Evolutionary conservation across 805 yeast species (phyloP).

Genomic region (Blastobotrys terrestris): DNA sequence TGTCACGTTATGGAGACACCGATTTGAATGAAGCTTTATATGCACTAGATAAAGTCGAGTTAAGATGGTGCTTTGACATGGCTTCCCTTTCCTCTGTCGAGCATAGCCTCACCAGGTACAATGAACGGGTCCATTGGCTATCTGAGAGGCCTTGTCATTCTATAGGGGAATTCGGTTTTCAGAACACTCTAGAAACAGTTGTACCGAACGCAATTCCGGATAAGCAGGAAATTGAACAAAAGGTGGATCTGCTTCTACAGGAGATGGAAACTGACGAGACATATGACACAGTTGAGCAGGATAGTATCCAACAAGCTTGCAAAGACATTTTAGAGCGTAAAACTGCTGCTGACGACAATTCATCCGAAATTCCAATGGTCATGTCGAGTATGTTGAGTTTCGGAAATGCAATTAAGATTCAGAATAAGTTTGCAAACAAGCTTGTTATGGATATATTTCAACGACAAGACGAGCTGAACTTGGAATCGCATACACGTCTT

Average conservation of each 20-base stretch:
- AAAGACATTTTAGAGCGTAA: not conserved
- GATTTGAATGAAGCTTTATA: not conserved
- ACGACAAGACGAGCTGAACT: not conserved
- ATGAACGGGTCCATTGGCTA: not conserved
- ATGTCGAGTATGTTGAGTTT: not conserved
- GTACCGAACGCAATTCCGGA: not conserved
- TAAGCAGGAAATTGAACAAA: not conserved
- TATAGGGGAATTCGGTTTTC: no score
- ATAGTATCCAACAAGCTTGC: not conserved
- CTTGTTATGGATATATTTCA: slow-evolving; percentile 1
- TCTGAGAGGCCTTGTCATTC: not conserved
- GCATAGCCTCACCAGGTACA: not conserved
- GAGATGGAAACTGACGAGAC: not conserved
- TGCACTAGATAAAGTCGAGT: not conserved
- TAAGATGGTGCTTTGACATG: slow-evolving; percentile 4
- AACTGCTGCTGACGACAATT: not conserved
- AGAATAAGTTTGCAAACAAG: slow-evolving; percentile 1
- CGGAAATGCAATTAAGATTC: not conserved
- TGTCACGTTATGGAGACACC: not conserved
- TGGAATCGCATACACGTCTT: not conserved
- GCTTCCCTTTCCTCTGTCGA: not conserved
- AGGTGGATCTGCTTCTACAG: not conserved
- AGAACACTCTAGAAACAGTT: not conserved
- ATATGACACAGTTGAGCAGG: not conserved
- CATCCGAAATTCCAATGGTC: not conserved